Conservation (phyloP, 169 alveolate genomes). For the Plasmodium blacklocki region DNA sequence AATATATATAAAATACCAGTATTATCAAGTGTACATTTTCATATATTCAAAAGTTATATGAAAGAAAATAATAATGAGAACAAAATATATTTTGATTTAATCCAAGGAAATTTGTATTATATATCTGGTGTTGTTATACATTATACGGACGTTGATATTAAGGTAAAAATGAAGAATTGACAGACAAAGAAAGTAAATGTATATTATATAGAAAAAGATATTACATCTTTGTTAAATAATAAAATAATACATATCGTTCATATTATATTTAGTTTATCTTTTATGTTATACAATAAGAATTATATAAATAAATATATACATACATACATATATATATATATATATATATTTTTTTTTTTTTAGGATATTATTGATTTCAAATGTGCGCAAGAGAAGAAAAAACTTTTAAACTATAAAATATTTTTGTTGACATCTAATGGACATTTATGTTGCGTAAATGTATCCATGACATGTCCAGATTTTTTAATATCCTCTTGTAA, state of each 20-base stretch:
- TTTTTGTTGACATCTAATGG: slow-evolving; percentile 69
- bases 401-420: slow-evolving; percentile 25
- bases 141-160: slow-evolving; percentile 56
- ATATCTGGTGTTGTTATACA: slow-evolving; percentile 60
- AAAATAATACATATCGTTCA: too few relatives aligned
- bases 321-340: neutral
- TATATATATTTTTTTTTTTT: neutral
- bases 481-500: slow-evolving; percentile 27
- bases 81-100: slow-evolving; percentile 47
- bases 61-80: slow-evolving; percentile 10
- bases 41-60: slow-evolving; percentile 17
- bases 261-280: too few relatives aligned
- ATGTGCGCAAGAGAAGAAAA: slow-evolving; percentile 23
- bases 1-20: slow-evolving; percentile 64
- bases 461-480: slow-evolving; percentile 57
- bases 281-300: neutral
- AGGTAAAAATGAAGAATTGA: slow-evolving; percentile 11
- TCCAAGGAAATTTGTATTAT: slow-evolving; percentile 49
- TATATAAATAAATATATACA: neutral
- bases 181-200: neutral
- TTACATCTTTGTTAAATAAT: too few relatives aligned
- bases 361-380: slow-evolving; percentile 46
- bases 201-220: neutral
- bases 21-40: slow-evolving; percentile 37
- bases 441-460: slow-evolving; percentile 51